Evolutionary conservation across 2,329 filamentous ascomycete genomes (phyloP), one percentile per base, ranked within the genome.

Genomic region (Samsoniella hepiali): DNA sequence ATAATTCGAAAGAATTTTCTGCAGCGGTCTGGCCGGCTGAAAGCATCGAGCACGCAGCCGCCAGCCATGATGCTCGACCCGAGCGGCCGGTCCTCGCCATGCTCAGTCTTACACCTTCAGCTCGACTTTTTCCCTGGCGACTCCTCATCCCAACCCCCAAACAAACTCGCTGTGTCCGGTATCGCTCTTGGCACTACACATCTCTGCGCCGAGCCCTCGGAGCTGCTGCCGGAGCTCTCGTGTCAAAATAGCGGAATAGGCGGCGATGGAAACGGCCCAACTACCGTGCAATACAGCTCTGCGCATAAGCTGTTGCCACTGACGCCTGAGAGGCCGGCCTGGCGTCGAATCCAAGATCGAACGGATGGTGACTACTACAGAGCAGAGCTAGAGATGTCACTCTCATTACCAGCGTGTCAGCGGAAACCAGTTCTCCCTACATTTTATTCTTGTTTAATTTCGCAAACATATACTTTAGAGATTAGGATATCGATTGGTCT

Each of bases 31-130:
- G 59, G 50, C 13, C 42, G 40, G 13, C 59, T 62, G 10, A 36
- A 13, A 8, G 59, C 32, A 13, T 54, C 40, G 31, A 49, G 59
- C 32, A 29, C n/a, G 40, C 59, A 62, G 40, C 59, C 58, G 13
- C 50, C 58, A 10, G 58, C 58, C 17, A 53, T 61, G 50, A 62
- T 62, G 58, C 50, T 62, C 8, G 58, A 62, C n/a, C 50, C 58
- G 8, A 38, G 38, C 8, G 50, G 50, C n/a, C 38, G 38, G 11
- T 54, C 58, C n/a, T 62, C 58, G 8, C 50, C 58, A 4, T 62
- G 49, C 22, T 62, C 50, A 3, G 29, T 55, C 31, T 10, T 55
- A 32, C 50, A n/a, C 13, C 17, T 55, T 9, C 29, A 55, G 15
- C 58, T 62, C 22, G 58, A 47, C 11, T 62, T 62, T 15, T 17